Conservation (phyloP, 257 asterid species). For the Eucommia ulmoides region DNA sequence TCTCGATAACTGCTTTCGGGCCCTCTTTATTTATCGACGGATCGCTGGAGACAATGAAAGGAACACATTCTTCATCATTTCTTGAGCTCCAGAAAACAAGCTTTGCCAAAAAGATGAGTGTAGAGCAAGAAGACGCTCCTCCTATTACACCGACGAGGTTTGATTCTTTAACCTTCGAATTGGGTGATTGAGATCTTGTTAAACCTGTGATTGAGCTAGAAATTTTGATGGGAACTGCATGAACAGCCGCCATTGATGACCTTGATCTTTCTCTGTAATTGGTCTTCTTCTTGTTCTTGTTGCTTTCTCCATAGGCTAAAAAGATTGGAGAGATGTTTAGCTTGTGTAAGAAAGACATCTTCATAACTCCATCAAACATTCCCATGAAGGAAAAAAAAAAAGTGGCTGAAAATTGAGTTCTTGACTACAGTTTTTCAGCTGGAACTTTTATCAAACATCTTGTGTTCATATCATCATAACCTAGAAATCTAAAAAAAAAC, state of each 20-base stretch:
- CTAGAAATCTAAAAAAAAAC: no score
- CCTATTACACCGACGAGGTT: constrained; percentile 38
- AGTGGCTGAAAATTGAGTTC: background rate
- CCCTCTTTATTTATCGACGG: constrained; percentile 37
- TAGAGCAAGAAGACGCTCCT: constrained; percentile 20
- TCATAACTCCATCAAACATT: constrained; percentile 7
- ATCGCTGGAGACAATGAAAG: constrained; percentile 54
- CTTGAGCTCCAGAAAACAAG: constrained; percentile 23
- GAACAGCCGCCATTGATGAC: background rate
- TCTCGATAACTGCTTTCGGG: constrained; percentile 24
- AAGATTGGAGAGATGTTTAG: background rate
- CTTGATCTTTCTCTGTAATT: background rate
- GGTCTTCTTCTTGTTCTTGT: background rate
- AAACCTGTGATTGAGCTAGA: constrained; percentile 4
- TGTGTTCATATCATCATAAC: no score
- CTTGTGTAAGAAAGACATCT: constrained; percentile 6
- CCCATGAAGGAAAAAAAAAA: background rate
- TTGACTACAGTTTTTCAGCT: background rate
- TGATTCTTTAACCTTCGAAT: constrained; percentile 10
- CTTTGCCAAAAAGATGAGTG: constrained; percentile 24
- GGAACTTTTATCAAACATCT: background rate
- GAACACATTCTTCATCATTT: constrained; percentile 18
- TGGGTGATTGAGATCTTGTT: constrained; percentile 6
- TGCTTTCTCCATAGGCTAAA: background rate
- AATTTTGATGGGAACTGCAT: constrained; percentile 2